Evolutionary conservation across 2,329 filamentous ascomycete genomes (phyloP).

Genomic region (Botryotinia narcissicola): DNA sequence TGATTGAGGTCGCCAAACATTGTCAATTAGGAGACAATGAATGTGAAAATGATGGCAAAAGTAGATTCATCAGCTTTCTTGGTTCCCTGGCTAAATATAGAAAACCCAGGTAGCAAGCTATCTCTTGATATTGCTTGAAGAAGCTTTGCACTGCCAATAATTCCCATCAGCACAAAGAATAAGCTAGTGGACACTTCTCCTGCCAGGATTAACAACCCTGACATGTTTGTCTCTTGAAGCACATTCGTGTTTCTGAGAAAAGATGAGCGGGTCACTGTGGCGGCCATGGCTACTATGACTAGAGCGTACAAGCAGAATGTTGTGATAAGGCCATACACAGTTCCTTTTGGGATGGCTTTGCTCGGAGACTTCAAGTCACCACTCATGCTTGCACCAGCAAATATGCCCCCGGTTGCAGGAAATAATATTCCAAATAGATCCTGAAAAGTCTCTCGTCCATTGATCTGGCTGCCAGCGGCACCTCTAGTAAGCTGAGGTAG

Average conservation of each 20-base stretch:
- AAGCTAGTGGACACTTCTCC: constrained; percentile 81
- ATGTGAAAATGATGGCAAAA: constrained; percentile 73
- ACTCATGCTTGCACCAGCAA: constrained; percentile 83
- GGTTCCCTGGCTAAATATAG: constrained; percentile 71
- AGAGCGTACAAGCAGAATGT: constrained; percentile 75
- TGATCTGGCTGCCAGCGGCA: constrained; percentile 59
- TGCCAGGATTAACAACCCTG: constrained; percentile 67
- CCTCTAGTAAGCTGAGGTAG: constrained; percentile 64
- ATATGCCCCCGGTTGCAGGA: constrained; percentile 60
- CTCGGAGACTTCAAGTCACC: constrained; percentile 80
- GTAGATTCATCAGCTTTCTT: constrained; percentile 71
- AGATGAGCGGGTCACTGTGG: constrained; percentile 70
- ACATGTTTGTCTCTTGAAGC: constrained; percentile 79
- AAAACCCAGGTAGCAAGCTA: constrained; percentile 72
- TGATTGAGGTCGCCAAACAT: constrained; percentile 83
- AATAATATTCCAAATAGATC: constrained; percentile 85
- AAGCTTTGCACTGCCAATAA: constrained; percentile 81
- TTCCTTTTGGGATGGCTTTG: constrained; percentile 81
- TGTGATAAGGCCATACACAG: constrained; percentile 70
- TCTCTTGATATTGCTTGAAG: constrained; percentile 81
- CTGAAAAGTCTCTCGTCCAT: constrained; percentile 68
- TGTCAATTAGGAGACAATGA: constrained; percentile 71
- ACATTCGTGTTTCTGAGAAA: constrained; percentile 69
- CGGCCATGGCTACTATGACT: constrained; percentile 75
- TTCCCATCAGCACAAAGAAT: constrained; percentile 84